Base-by-base conservation (phyloP, 768 basidiomycete species). In the Pholiota molesta region DNA sequence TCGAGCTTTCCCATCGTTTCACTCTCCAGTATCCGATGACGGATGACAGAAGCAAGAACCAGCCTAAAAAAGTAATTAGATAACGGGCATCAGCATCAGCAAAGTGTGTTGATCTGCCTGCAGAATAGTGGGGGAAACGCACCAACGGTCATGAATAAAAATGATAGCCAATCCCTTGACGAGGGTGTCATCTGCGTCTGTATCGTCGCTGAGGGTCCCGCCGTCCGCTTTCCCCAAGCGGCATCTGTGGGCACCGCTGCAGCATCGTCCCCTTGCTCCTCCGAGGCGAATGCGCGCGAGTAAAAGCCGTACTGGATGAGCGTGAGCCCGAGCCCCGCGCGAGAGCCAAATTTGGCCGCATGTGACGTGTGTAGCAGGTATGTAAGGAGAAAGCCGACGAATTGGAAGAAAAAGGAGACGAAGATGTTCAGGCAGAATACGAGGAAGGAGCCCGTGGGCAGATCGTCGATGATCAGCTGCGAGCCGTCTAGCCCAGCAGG, bases 381-480 rank as follows among this genome's bases (percentile, higher is more conserved):
- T 0, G 96, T 97, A 77, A 99, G 84, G 62, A 91, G 75, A 81
- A 92, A 95, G 55, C 94, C 96, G 69, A 97, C 84, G 74, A 98
- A 96, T 77, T 98, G 95, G 89, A 99, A 99, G 78, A 95, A 94
- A 78, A 91, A 91, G 7, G 94, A 96, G 60, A 94, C 88, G 78
- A 95, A 84, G 59, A 90, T 73, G 74, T 93, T 94, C 77, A 86
- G 79, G 64, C 86, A 69, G 76, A 95, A 96, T n/a, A 87, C 73
- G 74, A 85, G 75, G 68, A 86, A 71, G 3, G 90, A 88, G 55
- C 95, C 95, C 0, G 93, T 86, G 0, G 95, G 94, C 44, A 99
- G 87, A 61, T 95, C 91, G 62, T 97, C 96, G 65, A 99, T 89
- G 73, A 97, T 85, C 81, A 98, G 90, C 70, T 80, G 77, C 10